phyloP scores from a whole-genome alignment of 2,329 filamentous ascomycete species.

The Raffaelea arxii region DNA sequence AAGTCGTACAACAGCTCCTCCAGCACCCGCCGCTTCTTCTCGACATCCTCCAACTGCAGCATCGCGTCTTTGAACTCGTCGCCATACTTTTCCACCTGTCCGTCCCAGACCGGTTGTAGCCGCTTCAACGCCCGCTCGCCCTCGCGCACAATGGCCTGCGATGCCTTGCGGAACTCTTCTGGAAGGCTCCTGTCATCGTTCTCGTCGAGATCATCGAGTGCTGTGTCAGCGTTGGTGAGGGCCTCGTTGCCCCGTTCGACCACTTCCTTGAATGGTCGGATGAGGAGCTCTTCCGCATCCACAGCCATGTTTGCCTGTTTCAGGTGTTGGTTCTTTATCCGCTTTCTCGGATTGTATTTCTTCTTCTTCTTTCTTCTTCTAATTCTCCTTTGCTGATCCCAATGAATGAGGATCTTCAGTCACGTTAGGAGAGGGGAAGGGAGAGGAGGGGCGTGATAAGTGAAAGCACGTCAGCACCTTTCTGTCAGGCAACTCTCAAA shows the following conservation, averaged over 20 bases:
- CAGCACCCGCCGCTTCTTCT: constrained; percentile 20
- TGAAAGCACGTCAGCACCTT: too few relatives aligned
- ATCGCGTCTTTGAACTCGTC: constrained; percentile 25
- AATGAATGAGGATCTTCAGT: too few relatives aligned
- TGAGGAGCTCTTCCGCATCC: constrained; percentile 18
- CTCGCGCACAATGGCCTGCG: constrained; percentile 18
- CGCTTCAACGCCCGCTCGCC: constrained; percentile 26
- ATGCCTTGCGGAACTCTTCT: constrained; percentile 23
- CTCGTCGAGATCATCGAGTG: constrained; percentile 11
- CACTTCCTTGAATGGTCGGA: constrained; percentile 30
- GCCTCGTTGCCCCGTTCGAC: constrained; percentile 28
- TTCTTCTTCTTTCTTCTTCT: too few relatives aligned
- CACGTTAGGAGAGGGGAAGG: too few relatives aligned
- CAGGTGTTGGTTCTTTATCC: too few relatives aligned
- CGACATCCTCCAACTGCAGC: constrained; percentile 23
- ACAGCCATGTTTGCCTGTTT: constrained; percentile 15
- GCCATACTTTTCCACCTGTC: constrained; percentile 25
- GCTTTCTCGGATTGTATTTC: too few relatives aligned
- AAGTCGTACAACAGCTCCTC: constrained; percentile 34
- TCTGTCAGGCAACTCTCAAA: too few relatives aligned
- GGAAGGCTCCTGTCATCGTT: constrained; percentile 15
- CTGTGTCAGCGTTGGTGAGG: constrained; percentile 20
- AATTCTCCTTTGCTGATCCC: too few relatives aligned
- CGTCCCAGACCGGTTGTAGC: constrained; percentile 27
- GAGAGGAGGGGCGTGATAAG: too few relatives aligned